phyloP scores from a whole-genome alignment of 495 filamentous ascomycete species.

The Neurospora tetraspora region DNA sequence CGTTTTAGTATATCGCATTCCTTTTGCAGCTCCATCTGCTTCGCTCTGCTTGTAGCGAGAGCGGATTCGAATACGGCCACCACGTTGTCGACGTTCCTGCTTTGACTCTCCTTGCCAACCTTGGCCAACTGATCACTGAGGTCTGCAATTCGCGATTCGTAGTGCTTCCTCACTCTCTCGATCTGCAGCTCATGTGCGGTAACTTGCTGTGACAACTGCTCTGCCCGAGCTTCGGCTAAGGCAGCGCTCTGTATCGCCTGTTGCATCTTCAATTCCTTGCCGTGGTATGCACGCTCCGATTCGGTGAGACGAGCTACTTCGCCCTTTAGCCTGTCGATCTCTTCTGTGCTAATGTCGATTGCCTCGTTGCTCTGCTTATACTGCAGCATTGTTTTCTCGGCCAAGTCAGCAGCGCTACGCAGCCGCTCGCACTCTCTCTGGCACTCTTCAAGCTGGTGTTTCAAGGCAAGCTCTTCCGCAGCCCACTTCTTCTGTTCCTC shows the following conservation, averaged over 20 bases:
- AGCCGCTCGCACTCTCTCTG: constrained; percentile 44
- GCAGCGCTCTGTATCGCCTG: constrained; percentile 41
- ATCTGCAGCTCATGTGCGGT: constrained; percentile 43
- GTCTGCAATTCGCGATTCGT: constrained; percentile 35
- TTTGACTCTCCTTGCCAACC: constrained; percentile 31
- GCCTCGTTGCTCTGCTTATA: constrained; percentile 50
- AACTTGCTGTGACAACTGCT: constrained; percentile 41
- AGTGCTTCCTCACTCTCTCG: constrained; percentile 30
- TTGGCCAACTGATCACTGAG: constrained; percentile 31
- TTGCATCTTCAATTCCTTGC: constrained; percentile 44
- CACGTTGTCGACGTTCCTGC: constrained; percentile 25
- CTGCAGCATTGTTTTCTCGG: constrained; percentile 49
- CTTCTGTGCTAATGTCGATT: constrained; percentile 46
- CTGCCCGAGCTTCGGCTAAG: constrained; percentile 38
- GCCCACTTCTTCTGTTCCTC: constrained; percentile 62
- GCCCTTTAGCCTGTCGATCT: constrained; percentile 46
- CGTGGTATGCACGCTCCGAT: constrained; percentile 47
- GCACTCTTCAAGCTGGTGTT: constrained; percentile 41
- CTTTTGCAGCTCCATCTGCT: constrained; percentile 33
- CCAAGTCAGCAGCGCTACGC: constrained; percentile 46
- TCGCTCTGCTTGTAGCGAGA: constrained; percentile 28
- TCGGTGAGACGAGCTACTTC: constrained; percentile 49
- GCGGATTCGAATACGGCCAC: constrained; percentile 25
- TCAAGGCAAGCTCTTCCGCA: constrained; percentile 40
- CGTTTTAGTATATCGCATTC: constrained; percentile 29